phyloP scores from a whole-genome alignment of 2,329 filamentous ascomycete genomes.

The Penicillium sp. region DNA sequence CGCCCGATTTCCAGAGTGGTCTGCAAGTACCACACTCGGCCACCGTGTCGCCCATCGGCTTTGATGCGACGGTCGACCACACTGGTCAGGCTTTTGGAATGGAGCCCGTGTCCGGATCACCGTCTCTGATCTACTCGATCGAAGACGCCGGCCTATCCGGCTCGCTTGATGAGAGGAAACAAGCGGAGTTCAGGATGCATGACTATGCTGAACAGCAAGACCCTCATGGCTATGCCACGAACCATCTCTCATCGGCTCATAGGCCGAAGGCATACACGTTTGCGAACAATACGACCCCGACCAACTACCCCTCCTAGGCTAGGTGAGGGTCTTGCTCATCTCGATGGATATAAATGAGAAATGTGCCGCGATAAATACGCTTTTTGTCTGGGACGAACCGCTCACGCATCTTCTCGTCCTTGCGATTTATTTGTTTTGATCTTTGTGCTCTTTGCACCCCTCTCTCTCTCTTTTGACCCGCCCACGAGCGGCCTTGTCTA shows the following conservation, averaged over 20 bases:
- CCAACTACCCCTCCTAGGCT: constrained; percentile 44
- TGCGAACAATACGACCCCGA: constrained; percentile 45
- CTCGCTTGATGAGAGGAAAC: constrained; percentile 37
- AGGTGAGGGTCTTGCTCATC: constrained; percentile 26
- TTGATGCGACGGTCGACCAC: constrained; percentile 39
- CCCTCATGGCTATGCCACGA: constrained; percentile 47
- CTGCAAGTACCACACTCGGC: constrained; percentile 39
- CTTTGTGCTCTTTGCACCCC: constrained; percentile 8
- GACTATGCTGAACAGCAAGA: constrained; percentile 51
- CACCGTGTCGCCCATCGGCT: constrained; percentile 44
- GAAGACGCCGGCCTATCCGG: constrained; percentile 35
- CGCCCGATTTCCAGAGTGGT: constrained; percentile 44
- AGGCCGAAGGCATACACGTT: constrained; percentile 50
- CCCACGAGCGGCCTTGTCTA: constrained; percentile 11
- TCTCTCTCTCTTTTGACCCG: constrained; percentile 2
- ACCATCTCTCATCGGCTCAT: constrained; percentile 44
- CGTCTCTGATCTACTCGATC: constrained; percentile 37
- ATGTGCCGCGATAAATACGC: constrained; percentile 27
- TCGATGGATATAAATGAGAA: constrained; percentile 29
- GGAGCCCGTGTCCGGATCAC: constrained; percentile 35
- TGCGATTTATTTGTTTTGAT: constrained; percentile 9
- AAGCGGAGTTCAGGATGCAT: constrained; percentile 48
- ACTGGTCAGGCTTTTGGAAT: constrained; percentile 31
- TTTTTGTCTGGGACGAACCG: constrained; percentile 27
- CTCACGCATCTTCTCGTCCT: constrained; percentile 19